Percentiles rank a stretch among this genome's conserved stretches.
Evolutionary conservation across 2,329 filamentous ascomycete genomes (phyloP).

Genomic region (Talaromyces sp.): DNA sequence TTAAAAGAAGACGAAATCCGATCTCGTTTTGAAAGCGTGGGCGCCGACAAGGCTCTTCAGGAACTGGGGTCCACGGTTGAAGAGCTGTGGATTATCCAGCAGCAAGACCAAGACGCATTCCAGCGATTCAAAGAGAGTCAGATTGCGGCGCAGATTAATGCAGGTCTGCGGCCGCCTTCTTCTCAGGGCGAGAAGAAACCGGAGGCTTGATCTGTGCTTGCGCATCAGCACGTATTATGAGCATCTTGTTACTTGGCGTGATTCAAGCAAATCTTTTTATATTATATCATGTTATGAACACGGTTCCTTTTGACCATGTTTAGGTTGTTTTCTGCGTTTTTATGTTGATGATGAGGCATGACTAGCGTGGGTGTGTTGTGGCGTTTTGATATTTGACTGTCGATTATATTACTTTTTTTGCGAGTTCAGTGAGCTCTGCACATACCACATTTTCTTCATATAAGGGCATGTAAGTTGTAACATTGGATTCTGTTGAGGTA

Average conservation of each 20-base stretch:
- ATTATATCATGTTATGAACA: not conserved
- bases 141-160: slow-evolving; percentile 42
- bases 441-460: not conserved
- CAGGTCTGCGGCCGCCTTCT: slow-evolving; percentile 22
- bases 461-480: not conserved
- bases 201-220: not conserved
- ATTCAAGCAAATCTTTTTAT: not conserved
- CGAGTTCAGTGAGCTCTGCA: not conserved
- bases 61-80: slow-evolving; percentile 41
- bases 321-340: not conserved
- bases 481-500: not conserved
- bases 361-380: not conserved
- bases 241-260: not conserved
- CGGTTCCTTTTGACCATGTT: not conserved
- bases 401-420: not conserved
- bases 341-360: slow-evolving; percentile 4
- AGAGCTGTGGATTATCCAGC: slow-evolving; percentile 37
- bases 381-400: not conserved
- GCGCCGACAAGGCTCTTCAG: slow-evolving; percentile 35
- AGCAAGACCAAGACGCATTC: slow-evolving; percentile 39
- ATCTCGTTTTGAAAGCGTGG: slow-evolving; percentile 31
- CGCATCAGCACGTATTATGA: not conserved
- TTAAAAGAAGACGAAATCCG: slow-evolving; percentile 38
- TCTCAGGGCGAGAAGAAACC: not conserved
- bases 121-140: slow-evolving; percentile 40